Percentiles rank a stretch among this genome's conserved stretches.
Conservation (phyloP, 225 moss, liverwort and hornwort genomes). For the Marchantia polymorpha region DNA sequence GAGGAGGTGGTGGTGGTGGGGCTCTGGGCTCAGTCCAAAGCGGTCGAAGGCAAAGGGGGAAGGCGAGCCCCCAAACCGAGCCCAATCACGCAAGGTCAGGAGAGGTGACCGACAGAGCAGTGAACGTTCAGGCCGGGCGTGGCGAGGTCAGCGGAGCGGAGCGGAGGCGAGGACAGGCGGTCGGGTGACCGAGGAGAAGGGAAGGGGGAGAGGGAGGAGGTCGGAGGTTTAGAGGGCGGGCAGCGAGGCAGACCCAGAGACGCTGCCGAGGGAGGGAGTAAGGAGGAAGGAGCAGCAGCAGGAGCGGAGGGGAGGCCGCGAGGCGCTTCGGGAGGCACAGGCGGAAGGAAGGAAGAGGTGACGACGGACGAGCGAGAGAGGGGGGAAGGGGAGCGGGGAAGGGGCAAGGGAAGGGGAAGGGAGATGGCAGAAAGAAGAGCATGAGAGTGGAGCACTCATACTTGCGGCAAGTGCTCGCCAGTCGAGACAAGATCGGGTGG, state of each 20-base stretch:
- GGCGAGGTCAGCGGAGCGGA: background rate
- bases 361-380: background rate
- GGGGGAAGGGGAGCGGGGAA: background rate
- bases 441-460: slow-evolving; percentile 4
- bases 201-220: background rate
- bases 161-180: background rate
- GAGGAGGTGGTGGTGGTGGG: background rate
- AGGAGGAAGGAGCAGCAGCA: background rate
- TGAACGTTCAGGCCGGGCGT: too few relatives aligned
- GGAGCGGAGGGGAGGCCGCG: background rate
- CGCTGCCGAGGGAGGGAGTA: background rate
- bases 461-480: slow-evolving; percentile 11
- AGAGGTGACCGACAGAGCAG: too few relatives aligned
- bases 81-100: too few relatives aligned
- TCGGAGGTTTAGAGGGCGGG: too few relatives aligned
- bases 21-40: background rate
- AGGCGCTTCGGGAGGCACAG: background rate
- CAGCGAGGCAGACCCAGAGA: too few relatives aligned
- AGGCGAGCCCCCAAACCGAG: background rate
- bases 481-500: slow-evolving; percentile 21
- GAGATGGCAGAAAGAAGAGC: slow-evolving; percentile 2
- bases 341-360: background rate
- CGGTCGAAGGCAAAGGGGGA: too few relatives aligned
- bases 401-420: background rate
- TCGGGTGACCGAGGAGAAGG: too few relatives aligned